Evolutionary conservation across 106 monocot genomes (phyloP).

Genomic region (Amphibolis antarctica): DNA sequence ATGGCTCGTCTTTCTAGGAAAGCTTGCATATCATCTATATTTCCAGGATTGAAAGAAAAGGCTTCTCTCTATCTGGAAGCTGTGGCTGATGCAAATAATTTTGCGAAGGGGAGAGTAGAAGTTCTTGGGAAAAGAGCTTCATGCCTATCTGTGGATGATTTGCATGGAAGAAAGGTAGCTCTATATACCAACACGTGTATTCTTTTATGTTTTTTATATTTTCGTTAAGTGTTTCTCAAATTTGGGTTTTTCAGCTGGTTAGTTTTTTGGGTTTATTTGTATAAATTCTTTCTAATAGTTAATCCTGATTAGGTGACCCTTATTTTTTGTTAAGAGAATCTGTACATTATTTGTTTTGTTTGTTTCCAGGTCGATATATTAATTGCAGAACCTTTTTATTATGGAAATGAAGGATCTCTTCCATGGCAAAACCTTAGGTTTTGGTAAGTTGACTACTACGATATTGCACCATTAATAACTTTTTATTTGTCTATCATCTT

Average conservation of each 20-base stretch:
- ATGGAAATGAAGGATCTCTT: conserved; percentile 81
- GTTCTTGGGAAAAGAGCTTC: conserved; percentile 54
- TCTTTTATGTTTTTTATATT: not conserved
- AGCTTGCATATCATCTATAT: conserved; percentile 38
- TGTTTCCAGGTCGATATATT: conserved; percentile 61
- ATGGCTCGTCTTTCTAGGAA: conserved; percentile 38
- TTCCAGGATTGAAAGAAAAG: conserved; percentile 55
- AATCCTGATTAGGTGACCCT: not conserved
- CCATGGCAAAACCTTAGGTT: conserved; percentile 89
- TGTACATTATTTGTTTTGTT: not conserved
- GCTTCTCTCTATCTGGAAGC: conserved; percentile 42
- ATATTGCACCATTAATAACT: not conserved
- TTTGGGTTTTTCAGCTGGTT: not conserved
- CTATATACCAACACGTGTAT: not conserved
- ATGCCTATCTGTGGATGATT: conserved; percentile 31
- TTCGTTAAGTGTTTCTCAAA: not conserved
- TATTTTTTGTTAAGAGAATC: not conserved
- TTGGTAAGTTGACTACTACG: conserved; percentile 38
- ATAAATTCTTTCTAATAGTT: too few relatives aligned
- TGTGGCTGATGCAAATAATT: conserved; percentile 53
- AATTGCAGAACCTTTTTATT: conserved; percentile 84
- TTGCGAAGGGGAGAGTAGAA: conserved; percentile 41
- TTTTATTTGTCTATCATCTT: not conserved
- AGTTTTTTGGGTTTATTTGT: not conserved
- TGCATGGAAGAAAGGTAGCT: conserved; percentile 50